These are phyloP conservation scores for Tricholoma sp. DNA, from an alignment of 768 basidiomycete species.

Conservation along the genomic window DNA sequence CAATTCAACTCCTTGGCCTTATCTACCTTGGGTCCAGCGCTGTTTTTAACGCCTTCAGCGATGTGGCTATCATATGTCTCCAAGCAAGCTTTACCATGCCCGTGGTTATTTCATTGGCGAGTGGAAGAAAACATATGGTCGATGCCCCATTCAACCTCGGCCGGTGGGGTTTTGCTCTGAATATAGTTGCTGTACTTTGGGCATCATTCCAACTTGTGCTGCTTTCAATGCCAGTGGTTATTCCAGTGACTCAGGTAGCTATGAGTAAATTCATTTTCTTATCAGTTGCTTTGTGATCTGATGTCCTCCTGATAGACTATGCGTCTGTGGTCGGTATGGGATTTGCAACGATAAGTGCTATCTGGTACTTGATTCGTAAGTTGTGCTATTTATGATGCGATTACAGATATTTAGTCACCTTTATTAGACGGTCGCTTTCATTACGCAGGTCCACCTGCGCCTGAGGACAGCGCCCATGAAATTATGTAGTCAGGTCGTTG, in stretches of 20 bases:
- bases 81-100: slow-evolving; percentile 61
- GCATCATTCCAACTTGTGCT: slow-evolving; percentile 54
- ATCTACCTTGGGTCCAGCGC: slow-evolving; percentile 58
- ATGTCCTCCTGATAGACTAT: slow-evolving; percentile 41
- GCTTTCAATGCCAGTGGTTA: slow-evolving; percentile 63
- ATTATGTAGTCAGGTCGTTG: too few relatives aligned
- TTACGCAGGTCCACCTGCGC: not conserved
- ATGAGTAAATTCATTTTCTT: slow-evolving; percentile 42
- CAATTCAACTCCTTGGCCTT: slow-evolving; percentile 54
- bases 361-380: slow-evolving; percentile 58
- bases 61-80: slow-evolving; percentile 62
- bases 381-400: slow-evolving; percentile 7
- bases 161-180: slow-evolving; percentile 38
- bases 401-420: not conserved
- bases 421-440: not conserved
- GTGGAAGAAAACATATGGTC: slow-evolving; percentile 37
- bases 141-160: slow-evolving; percentile 52
- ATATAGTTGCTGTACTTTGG: slow-evolving; percentile 54
- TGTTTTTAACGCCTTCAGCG: slow-evolving; percentile 65
- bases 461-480: not conserved
- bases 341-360: slow-evolving; percentile 50
- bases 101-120: slow-evolving; percentile 44
- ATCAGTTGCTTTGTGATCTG: not conserved
- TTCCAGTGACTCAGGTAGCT: slow-evolving; percentile 44
- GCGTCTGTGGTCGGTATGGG: slow-evolving; percentile 66